phyloP scores from a whole-genome alignment of 441 rosid species.

The Aquilaria agallochum region DNA sequence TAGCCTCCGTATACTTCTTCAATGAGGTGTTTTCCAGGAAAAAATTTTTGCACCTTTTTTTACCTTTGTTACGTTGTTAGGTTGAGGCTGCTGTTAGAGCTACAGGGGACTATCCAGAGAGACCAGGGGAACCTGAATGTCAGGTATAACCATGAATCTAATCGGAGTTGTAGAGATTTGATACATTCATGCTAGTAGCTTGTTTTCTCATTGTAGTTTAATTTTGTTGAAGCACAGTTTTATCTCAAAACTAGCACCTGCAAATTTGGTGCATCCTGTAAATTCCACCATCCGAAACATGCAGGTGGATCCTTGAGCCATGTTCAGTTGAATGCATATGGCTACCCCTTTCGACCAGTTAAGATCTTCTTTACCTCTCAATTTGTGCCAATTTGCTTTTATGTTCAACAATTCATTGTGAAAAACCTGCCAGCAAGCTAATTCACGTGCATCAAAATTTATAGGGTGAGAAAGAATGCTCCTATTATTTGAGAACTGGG shows the following conservation, averaged over 20 bases:
- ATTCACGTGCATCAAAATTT: too few relatives aligned
- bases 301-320: slow-evolving; percentile 63
- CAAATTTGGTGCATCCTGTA: slow-evolving; percentile 94
- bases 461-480: slow-evolving; percentile 80
- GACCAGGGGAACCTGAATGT: slow-evolving; percentile 69
- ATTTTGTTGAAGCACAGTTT: slow-evolving; percentile 41
- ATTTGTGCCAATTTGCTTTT: too few relatives aligned
- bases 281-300: slow-evolving; percentile 87
- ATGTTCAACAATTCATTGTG: too few relatives aligned
- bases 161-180: background rate
- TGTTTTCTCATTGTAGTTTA: background rate
- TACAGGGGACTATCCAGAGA: slow-evolving; percentile 87
- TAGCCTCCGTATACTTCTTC: background rate
- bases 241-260: slow-evolving; percentile 81
- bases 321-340: slow-evolving; percentile 52
- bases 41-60: background rate
- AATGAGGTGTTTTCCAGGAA: too few relatives aligned
- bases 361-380: slow-evolving; percentile 6
- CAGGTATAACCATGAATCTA: slow-evolving; percentile 39
- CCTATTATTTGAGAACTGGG: slow-evolving; percentile 93
- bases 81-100: slow-evolving; percentile 85
- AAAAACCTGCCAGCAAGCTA: background rate
- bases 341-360: slow-evolving; percentile 79
- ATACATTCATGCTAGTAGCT: too few relatives aligned
- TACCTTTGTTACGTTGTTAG: slow-evolving; percentile 27